These are phyloP conservation scores for Takakia lepidozioides DNA, from an alignment of 225 moss, liverwort and hornwort genomes.

Conservation along the genomic window DNA sequence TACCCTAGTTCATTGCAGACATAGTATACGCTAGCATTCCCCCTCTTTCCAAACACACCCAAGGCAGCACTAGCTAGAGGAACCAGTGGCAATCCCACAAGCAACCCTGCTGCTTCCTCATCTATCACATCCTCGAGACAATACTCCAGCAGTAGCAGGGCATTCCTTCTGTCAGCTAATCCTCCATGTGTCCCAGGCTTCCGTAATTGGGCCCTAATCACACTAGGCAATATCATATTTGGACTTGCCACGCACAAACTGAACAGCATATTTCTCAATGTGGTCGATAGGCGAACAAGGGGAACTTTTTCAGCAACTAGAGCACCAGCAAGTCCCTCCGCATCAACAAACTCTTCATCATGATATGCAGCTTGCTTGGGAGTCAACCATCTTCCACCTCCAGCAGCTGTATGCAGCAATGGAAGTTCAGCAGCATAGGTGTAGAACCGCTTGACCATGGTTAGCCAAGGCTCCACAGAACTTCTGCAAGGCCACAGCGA, in stretches of 20 bases:
- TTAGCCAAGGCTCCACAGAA: conserved; percentile 71
- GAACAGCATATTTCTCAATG: conserved; percentile 48
- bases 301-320: conserved; percentile 58
- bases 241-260: conserved; percentile 45
- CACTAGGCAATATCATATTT: conserved; percentile 53
- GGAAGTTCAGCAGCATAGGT: conserved; percentile 40
- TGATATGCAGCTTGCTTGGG: conserved; percentile 66
- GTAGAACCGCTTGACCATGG: conserved; percentile 70
- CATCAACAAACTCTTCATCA: conserved; percentile 69
- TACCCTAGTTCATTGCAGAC: conserved; percentile 54
- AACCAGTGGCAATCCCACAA: conserved; percentile 60
- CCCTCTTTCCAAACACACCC: conserved; percentile 55
- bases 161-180: conserved; percentile 37
- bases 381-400: conserved; percentile 62
- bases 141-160: conserved; percentile 63
- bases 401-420: conserved; percentile 45
- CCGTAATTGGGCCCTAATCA: conserved; percentile 58
- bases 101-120: conserved; percentile 52
- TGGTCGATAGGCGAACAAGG: conserved; percentile 42
- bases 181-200: conserved; percentile 60
- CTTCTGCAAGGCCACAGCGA: conserved; percentile 68
- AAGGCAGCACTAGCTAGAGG: conserved; percentile 62
- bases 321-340: conserved; percentile 57
- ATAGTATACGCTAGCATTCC: conserved; percentile 16
- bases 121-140: conserved; percentile 85